Percentiles rank a stretch among this genome's conserved stretches.
These are phyloP conservation scores for Sclerotinia sclerotiorum DNA, from an alignment of 2,329 filamentous ascomycete genomes.

Conservation along the genomic window DNA sequence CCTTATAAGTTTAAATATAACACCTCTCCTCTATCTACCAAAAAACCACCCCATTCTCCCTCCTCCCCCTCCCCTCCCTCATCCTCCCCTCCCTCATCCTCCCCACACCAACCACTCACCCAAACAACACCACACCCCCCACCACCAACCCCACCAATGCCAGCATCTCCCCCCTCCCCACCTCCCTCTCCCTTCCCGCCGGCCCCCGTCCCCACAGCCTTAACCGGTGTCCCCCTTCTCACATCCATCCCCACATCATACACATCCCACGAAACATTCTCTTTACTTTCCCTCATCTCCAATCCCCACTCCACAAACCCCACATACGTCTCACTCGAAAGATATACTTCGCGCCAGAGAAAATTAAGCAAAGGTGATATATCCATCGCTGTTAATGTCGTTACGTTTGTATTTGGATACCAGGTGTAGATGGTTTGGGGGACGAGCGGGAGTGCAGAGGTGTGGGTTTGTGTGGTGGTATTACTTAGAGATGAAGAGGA, in stretches of 20 bases:
- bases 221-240: background rate
- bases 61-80: no score
- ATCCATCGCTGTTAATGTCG: background rate
- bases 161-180: background rate
- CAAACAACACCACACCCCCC: background rate
- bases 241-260: background rate
- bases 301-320: conserved; percentile 17
- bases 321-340: background rate
- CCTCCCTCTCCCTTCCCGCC: background rate
- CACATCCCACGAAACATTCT: conserved; percentile 7
- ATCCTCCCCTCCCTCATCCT: no score
- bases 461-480: no score
- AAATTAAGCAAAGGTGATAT: background rate
- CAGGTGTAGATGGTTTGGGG: conserved; percentile 16
- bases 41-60: no score
- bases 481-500: no score
- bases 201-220: background rate
- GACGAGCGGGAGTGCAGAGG: background rate
- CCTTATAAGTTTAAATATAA: no score
- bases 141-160: background rate
- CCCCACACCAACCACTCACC: background rate
- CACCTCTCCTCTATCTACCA: no score
- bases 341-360: conserved; percentile 13
- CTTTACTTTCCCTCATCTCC: background rate
- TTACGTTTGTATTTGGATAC: background rate